phyloP scores from a whole-genome alignment of 108 stramenopile species.

The Cyclostephanos tholiformis region DNA sequence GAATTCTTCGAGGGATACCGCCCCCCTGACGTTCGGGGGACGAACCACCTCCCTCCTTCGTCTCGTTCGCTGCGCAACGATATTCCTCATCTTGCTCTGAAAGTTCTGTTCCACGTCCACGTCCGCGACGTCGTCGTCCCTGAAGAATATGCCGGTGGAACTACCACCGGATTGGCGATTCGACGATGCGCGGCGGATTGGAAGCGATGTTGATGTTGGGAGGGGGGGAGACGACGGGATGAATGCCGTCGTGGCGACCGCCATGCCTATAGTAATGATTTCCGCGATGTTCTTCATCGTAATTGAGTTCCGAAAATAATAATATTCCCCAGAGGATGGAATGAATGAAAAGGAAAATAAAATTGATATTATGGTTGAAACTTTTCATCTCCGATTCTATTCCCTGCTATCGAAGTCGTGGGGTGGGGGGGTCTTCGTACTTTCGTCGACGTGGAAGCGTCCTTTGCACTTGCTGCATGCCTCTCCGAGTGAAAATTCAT shows the following conservation, averaged over 20 bases:
- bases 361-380: too few species aligned
- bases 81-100: conserved; percentile 36
- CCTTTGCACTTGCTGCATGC: too few species aligned
- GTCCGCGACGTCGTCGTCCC: not conserved
- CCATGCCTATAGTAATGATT: not conserved
- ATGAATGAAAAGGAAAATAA: too few species aligned
- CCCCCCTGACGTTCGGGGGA: conserved; percentile 55
- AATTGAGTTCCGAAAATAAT: too few species aligned
- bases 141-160: not conserved
- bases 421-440: too few species aligned
- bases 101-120: conserved; percentile 17
- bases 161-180: not conserved
- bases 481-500: too few species aligned
- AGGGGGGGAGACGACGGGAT: not conserved
- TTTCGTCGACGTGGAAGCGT: too few species aligned
- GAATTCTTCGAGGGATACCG: conserved; percentile 60
- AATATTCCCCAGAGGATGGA: too few species aligned
- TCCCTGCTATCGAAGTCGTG: too few species aligned
- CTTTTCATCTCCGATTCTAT: too few species aligned
- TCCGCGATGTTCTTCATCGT: not conserved
- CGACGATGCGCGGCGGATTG: not conserved
- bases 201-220: not conserved
- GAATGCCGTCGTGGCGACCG: not conserved
- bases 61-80: conserved; percentile 14
- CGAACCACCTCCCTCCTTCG: conserved; percentile 8